Evolutionary conservation across 768 basidiomycete species (phyloP).

Genomic region (Phanerochaete sordida): DNA sequence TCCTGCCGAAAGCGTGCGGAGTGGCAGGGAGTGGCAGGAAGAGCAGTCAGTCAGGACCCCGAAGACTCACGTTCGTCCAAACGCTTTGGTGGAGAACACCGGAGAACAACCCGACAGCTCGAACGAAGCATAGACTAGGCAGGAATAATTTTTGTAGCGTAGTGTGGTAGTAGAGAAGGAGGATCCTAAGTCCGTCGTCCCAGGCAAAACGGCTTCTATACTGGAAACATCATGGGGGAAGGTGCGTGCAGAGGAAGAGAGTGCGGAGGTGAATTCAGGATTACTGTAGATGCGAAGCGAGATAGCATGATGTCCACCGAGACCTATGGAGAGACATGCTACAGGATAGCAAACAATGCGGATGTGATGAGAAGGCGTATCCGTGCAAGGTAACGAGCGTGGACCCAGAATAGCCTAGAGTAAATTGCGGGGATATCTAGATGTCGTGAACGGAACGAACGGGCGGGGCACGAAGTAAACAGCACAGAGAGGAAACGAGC

Average conservation of each 20-base stretch:
- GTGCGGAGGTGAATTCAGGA: neutral
- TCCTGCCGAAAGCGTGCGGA: too few relatives aligned
- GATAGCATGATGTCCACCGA: slow-evolving; percentile 5
- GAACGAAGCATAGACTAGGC: neutral
- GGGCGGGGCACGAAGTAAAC: neutral
- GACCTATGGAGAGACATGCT: neutral
- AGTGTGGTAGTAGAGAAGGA: neutral
- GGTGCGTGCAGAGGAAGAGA: neutral
- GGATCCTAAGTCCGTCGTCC: neutral
- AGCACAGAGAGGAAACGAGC: slow-evolving; percentile 8
- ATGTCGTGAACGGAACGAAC: slow-evolving; percentile 13
- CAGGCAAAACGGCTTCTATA: neutral
- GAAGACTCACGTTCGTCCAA: too few relatives aligned
- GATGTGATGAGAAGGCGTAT: slow-evolving; percentile 1
- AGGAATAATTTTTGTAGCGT: neutral
- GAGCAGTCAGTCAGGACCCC: too few relatives aligned
- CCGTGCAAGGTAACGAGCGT: neutral
- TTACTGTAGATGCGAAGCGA: slow-evolving; percentile 4
- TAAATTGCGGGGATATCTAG: slow-evolving; percentile 27
- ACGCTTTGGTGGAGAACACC: neutral
- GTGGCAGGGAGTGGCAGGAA: too few relatives aligned
- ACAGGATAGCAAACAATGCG: slow-evolving; percentile 1
- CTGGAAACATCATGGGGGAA: neutral
- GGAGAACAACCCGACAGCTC: neutral
- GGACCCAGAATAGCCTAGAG: slow-evolving; percentile 15